A percentile compares a stretch with the other conserved stretches of the same genome.
Evolutionary conservation across 192 early-diverging fungal genomes (phyloP).

Genomic region (Coemansia sp.): DNA sequence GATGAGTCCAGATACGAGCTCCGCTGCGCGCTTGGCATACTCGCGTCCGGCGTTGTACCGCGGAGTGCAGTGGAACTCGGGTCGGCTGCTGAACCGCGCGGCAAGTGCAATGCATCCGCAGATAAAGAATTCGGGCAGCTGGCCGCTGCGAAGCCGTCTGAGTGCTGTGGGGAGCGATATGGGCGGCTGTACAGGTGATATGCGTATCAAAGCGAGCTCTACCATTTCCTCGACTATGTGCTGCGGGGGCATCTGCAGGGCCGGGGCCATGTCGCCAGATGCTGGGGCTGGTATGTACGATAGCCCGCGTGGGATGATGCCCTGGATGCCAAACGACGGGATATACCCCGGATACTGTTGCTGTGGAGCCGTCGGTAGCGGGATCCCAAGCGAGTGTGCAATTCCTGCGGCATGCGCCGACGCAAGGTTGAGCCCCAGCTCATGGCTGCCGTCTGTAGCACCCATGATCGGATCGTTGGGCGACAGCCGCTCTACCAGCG

Average conservation of each 20-base stretch:
- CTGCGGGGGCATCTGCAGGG: slow-evolving; percentile 32
- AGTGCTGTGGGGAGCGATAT: slow-evolving; percentile 36
- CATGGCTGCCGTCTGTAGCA: slow-evolving; percentile 24
- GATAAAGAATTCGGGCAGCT: slow-evolving; percentile 49
- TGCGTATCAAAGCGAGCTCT: slow-evolving; percentile 44
- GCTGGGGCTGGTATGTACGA: neutral
- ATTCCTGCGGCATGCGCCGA: slow-evolving; percentile 34
- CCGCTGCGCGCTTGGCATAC: slow-evolving; percentile 50
- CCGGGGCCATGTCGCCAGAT: neutral
- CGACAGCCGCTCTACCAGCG: slow-evolving; percentile 54
- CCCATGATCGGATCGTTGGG: slow-evolving; percentile 52
- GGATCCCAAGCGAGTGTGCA: slow-evolving; percentile 38
- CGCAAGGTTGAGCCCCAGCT: slow-evolving; percentile 48
- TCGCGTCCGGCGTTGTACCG: slow-evolving; percentile 53
- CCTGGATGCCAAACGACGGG: slow-evolving; percentile 4
- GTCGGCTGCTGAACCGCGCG: slow-evolving; percentile 49
- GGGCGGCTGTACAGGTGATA: slow-evolving; percentile 40
- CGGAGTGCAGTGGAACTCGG: slow-evolving; percentile 50
- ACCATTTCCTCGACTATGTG: slow-evolving; percentile 51
- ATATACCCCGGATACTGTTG: slow-evolving; percentile 8
- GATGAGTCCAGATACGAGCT: slow-evolving; percentile 46
- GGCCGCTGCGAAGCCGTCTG: slow-evolving; percentile 43
- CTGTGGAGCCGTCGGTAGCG: slow-evolving; percentile 1
- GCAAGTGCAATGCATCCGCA: slow-evolving; percentile 43
- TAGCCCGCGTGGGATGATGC: slow-evolving; percentile 14